phyloP scores from a whole-genome alignment of 257 asterid species.

The Mentha longifolia region DNA sequence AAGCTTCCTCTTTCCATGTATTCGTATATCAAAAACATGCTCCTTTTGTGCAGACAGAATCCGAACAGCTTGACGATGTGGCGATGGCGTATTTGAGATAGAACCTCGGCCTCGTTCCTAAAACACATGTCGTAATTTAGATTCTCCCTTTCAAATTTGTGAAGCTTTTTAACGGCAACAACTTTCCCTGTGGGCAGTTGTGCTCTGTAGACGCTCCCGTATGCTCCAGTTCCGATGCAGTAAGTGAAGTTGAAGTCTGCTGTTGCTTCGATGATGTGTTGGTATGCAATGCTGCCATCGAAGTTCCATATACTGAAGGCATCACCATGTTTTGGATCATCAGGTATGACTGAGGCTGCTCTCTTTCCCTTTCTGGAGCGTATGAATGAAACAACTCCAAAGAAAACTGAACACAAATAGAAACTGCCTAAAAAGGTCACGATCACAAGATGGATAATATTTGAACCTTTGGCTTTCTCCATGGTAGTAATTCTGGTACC shows the following conservation, averaged over 20 bases:
- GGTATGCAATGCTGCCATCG: slow-evolving; percentile 32
- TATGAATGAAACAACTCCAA: neutral
- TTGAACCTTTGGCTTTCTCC: too few species aligned
- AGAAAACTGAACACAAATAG: too few species aligned
- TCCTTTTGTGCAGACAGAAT: neutral
- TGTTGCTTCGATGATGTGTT: slow-evolving; percentile 29
- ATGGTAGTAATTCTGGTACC: too few species aligned
- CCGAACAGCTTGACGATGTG: slow-evolving; percentile 1
- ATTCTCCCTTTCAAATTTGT: neutral
- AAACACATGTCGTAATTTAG: neutral
- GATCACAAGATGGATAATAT: too few species aligned
- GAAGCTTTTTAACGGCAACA: slow-evolving; percentile 17
- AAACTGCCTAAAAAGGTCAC: too few species aligned
- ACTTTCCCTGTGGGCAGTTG: neutral
- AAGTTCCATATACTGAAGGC: slow-evolving; percentile 21
- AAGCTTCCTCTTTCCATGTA: slow-evolving; percentile 20
- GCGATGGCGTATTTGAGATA: neutral
- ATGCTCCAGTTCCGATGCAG: slow-evolving; percentile 36
- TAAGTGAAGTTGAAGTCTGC: slow-evolving; percentile 15
- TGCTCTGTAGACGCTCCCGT: slow-evolving; percentile 19
- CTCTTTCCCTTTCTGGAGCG: neutral
- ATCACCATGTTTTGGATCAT: neutral
- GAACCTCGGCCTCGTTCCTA: slow-evolving; percentile 6
- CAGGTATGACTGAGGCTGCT: neutral
- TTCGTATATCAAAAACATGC: slow-evolving; percentile 9